Base-by-base conservation (phyloP, 805 yeast genomes). In the Yamadazyma laniorum region DNA sequence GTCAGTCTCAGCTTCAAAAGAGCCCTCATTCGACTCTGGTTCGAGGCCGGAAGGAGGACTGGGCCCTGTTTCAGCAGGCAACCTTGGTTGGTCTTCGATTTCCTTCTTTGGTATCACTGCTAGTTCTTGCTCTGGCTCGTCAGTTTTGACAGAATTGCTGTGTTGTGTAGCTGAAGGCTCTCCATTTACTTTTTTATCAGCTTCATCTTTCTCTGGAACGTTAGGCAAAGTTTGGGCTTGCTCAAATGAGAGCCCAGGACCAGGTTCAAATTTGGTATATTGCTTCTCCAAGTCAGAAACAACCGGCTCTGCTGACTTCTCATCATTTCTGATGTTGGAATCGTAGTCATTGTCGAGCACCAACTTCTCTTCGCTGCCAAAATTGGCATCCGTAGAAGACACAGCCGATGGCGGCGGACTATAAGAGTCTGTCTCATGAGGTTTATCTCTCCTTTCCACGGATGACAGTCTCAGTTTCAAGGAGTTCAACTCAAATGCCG, bases 401-500 rank as follows among this genome's bases (percentile, higher is more conserved):
- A 17, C 21, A 16, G 21, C 9, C 9, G 23, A 21, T 9, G 23
- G 23, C 9, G 23, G 9, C 6, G 32, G 37, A 15, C 32, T 21
- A 15, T 34, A 35, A 8, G 39, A 30, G 18, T 30, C 39, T 26
- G 31, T 25, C 5, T 34, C 23, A 30, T 14, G 33, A 5, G 25
- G 25, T 14, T 30, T 18, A n/a, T 32, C 23, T 21, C 23, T 21
- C 9, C 23, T 21, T 21, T 21, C 23, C 23, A 21, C 23, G 9
- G 23, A 21, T 6, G 23, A 21, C 23, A 21, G 23, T 21, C 23
- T 21, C 23, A 21, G 23, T 9, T 21, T 37, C 6, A 37, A 21
- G 5, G 29, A 25, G 13, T 35, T 43, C 27, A 43, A 35, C 2
- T 46, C 49, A 31, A 45, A 45, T 5, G 47, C 49, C 12, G 49